Percentiles rank a stretch among this genome's conserved stretches.
These are phyloP conservation scores for Cladosporium sp. DNA, from an alignment of 2,329 filamentous ascomycete species.

Conservation along the genomic window DNA sequence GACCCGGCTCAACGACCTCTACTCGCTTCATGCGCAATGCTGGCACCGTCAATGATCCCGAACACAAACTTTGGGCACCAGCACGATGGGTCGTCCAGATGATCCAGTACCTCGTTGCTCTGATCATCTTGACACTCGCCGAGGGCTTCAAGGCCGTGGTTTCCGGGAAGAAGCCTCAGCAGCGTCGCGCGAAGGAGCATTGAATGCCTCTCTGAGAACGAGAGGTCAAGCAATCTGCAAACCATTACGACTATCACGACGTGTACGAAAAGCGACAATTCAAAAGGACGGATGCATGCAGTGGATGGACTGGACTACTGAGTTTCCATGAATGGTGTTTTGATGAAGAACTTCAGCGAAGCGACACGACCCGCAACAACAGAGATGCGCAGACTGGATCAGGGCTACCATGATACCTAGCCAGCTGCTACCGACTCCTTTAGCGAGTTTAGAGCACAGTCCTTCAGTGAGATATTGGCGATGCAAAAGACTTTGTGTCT, in stretches of 20 bases:
- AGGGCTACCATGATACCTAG: not conserved
- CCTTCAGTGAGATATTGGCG: not conserved
- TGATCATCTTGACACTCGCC: constrained; percentile 28
- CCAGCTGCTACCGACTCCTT: not conserved
- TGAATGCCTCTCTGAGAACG: not conserved
- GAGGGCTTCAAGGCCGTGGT: constrained; percentile 19
- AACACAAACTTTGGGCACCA: constrained; percentile 30
- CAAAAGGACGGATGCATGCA: not conserved
- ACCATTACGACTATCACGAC: not conserved
- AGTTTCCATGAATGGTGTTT: not conserved
- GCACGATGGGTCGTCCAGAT: constrained; percentile 30
- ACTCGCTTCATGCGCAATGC: constrained; percentile 30
- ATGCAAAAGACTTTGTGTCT: not conserved
- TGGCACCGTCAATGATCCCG: constrained; percentile 29
- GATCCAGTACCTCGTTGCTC: constrained; percentile 30
- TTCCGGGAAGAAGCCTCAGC: not conserved
- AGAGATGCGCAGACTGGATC: too few relatives aligned
- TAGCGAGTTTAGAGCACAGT: not conserved
- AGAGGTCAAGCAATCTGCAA: too few relatives aligned
- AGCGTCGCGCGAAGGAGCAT: not conserved
- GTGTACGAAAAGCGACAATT: not conserved
- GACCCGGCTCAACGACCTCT: constrained; percentile 19
- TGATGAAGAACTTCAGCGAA: not conserved
- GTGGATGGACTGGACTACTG: not conserved
- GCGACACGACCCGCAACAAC: not conserved